Evolutionary conservation across 2,329 filamentous ascomycete species (phyloP), one percentile per base, ranked within the genome.

Genomic region (Coniochaeta ligniaria): DNA sequence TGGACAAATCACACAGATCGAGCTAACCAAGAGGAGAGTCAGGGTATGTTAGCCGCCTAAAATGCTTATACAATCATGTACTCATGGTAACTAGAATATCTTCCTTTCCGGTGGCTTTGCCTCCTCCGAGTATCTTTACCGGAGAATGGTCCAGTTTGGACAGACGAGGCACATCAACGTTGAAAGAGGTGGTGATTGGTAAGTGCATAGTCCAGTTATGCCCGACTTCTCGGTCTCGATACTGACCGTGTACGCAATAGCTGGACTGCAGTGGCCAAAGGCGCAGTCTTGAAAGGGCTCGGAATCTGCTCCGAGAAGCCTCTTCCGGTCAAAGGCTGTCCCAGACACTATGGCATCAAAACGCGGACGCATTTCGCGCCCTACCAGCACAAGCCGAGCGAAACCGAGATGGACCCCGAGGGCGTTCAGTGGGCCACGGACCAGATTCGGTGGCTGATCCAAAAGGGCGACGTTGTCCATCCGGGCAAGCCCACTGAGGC

Each of bases 51-150:
- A 1, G 1, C 7, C 17, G 20, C 26, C 20, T 17, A 5, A 5
- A 20, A 2, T 17, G 3, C 14, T 33, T 11, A 11, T 2, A 28
- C 5, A n/a, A n/a, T 41, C 17, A 3, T 41, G 17, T 41, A n/a
- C 47, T 59, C 35, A 59, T 9, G 3, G 11, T 16, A n/a, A n/a
- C 6, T 35, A 66, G 65, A 67, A 64, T 61, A 63, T 69, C 31
- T 69, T 69, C 14, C 59, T 69, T 11, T 69, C 67, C 6, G 67
- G 67, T 1, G 67, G 67, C 22, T 68, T 68, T 26, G 67, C 64
- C 1, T 54, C 60, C 33, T 65, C 62, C 12, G 63, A 63, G 4
- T 69, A 69, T 33, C 64, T 68, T 1, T 64, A 62, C 26, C 59
- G 63, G 24, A 60, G 63, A 7, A 60, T 68, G 12, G 55, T 59